phyloP scores from a whole-genome alignment of 1,284 basidiomycete genomes.

The Cystobasidium pallidum region DNA sequence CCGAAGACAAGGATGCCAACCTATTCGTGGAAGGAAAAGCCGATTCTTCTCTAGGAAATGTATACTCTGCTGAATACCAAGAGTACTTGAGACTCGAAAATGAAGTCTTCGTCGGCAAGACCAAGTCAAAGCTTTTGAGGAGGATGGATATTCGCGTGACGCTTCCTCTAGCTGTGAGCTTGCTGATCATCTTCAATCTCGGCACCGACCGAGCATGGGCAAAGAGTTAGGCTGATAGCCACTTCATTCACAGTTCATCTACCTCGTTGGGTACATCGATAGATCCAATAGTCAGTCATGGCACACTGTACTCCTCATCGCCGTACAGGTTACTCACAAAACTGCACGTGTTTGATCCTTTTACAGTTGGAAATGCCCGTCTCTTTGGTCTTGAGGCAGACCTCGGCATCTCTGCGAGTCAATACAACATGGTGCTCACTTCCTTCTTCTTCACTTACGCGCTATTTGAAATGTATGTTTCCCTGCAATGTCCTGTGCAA shows the following conservation, averaged over 20 bases:
- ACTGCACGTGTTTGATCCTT: no score
- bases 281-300: conserved; percentile 25
- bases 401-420: conserved; percentile 8
- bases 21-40: conserved; percentile 23
- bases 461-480: conserved; percentile 15
- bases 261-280: conserved; percentile 34
- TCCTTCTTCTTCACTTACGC: conserved; percentile 37
- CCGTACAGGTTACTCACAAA: no score
- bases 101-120: conserved; percentile 35
- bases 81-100: conserved; percentile 36
- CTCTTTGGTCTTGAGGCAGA: conserved; percentile 34
- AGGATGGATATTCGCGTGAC: conserved; percentile 36
- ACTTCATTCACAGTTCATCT: conserved; percentile 1
- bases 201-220: no score
- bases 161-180: conserved; percentile 14
- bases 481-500: not conserved
- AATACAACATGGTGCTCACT: conserved; percentile 32
- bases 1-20: conserved; percentile 20
- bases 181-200: no score
- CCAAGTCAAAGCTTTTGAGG: conserved; percentile 25
- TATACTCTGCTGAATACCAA: conserved; percentile 24
- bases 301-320: no score
- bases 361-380: conserved; percentile 32
- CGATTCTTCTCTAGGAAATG: conserved; percentile 16
- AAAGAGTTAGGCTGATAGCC: not conserved